A percentile compares a stretch with the other conserved stretches of the same genome.
Evolutionary conservation across 495 filamentous ascomycete species (phyloP).

Genomic region (Clohesyomyces aquaticus): DNA sequence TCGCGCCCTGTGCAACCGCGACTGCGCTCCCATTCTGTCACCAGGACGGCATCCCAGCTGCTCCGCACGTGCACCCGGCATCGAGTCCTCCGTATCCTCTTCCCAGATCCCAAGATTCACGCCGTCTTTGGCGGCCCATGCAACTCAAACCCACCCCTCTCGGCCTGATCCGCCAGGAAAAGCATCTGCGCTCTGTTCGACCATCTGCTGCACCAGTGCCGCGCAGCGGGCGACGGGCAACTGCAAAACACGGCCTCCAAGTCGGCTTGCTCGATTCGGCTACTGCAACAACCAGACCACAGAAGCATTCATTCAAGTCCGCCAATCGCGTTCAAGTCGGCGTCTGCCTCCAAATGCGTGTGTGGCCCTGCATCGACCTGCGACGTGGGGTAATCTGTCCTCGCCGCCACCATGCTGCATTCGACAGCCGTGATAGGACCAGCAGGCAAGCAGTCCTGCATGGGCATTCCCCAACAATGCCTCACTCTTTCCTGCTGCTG

Average conservation of each 20-base stretch:
- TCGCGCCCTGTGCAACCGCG: slow-evolving; percentile 27
- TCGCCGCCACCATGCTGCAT: slow-evolving; percentile 1
- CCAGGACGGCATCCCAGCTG: background rate
- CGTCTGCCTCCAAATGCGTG: background rate
- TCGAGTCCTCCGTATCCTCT: too few species aligned
- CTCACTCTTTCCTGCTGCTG: background rate
- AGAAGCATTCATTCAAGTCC: background rate
- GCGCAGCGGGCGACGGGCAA: too few species aligned
- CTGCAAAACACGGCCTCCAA: too few species aligned
- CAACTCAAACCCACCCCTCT: too few species aligned
- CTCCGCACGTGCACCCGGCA: background rate
- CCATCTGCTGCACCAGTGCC: too few species aligned
- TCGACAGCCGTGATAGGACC: slow-evolving; percentile 7
- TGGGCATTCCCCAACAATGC: background rate
- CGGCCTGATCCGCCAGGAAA: too few species aligned
- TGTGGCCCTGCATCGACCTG: slow-evolving; percentile 13
- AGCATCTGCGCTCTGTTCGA: too few species aligned
- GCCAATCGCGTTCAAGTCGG: slow-evolving; percentile 5
- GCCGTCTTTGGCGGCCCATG: too few species aligned
- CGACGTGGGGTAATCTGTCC: slow-evolving; percentile 21
- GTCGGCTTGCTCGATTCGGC: slow-evolving; percentile 8
- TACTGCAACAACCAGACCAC: background rate
- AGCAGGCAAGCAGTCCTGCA: background rate
- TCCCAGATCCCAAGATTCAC: background rate
- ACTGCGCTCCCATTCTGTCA: background rate